Conservation (phyloP, 2,329 filamentous ascomycete species). For the Biscogniauxia mediterranea region DNA sequence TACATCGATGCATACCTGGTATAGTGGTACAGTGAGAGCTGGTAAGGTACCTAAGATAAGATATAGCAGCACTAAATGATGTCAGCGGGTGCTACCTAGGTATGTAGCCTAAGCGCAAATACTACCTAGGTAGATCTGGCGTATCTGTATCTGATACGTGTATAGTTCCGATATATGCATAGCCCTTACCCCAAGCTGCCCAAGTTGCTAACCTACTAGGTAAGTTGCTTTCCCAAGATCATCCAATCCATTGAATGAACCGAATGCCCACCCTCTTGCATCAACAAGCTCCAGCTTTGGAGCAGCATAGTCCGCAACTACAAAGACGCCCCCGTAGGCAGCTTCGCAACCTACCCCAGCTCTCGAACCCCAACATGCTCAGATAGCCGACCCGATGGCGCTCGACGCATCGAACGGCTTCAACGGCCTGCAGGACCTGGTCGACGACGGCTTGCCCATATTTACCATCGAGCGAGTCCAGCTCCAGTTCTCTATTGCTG, state of each 20-base stretch:
- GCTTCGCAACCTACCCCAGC: slow-evolving; percentile 15
- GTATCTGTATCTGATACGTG: background rate
- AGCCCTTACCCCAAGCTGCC: too few species aligned
- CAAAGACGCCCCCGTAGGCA: slow-evolving; percentile 5
- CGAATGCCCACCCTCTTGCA: background rate
- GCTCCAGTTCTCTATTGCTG: slow-evolving; percentile 89
- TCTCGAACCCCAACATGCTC: slow-evolving; percentile 20
- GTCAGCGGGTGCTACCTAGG: background rate
- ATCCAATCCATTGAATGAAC: background rate
- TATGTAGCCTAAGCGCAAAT: too few species aligned
- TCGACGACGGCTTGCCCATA: slow-evolving; percentile 72
- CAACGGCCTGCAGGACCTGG: slow-evolving; percentile 55
- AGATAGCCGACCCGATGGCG: slow-evolving; percentile 53
- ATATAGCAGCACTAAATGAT: background rate
- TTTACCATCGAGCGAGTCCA: slow-evolving; percentile 93
- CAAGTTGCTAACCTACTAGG: background rate
- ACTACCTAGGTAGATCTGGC: background rate
- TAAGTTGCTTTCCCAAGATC: background rate
- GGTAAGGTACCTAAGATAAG: too few species aligned
- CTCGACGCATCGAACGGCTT: slow-evolving; percentile 72
- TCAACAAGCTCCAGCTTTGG: background rate
- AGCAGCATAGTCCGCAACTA: background rate
- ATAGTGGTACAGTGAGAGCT: too few species aligned
- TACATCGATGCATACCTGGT: too few species aligned
- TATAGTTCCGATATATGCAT: background rate